Base-by-base conservation (phyloP, 2,329 filamentous ascomycete genomes). In the Trichoderma koningii region DNA sequence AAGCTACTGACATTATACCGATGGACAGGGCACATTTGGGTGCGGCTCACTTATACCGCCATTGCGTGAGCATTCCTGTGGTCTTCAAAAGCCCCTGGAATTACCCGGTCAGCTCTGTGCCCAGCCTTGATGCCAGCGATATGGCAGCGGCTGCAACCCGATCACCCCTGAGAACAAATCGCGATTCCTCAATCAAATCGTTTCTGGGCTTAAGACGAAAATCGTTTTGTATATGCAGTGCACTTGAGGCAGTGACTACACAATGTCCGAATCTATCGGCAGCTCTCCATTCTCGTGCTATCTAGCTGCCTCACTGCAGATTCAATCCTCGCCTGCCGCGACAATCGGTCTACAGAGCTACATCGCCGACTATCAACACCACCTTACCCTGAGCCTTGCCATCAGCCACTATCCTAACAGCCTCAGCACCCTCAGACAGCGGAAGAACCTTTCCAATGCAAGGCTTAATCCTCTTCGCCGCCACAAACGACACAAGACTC, bases 401-500 rank as follows among this genome's bases (percentile, higher is more conserved):
- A 4, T 62, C 59, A 5, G 44, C 17, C 3, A 62, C n/a, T 7
- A 30, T 3, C 7, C 14, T 62, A 1, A 62, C 0, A 1, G 52
- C 62, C 26, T 64, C 52, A 10, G 41, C 34, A 6, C 45, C 62
- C 34, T 57, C 44, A 21, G 52, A 50, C 2, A 64, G 34, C 4
- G 62, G 62, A 0, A 64, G 5, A 34, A 64, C 45, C 5, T 64
- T 64, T n/a, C 62, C 52, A 19, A 64, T 17, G 12, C 44, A 45
- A n/a, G 62, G 62, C 10, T 57, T 57, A 10, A 64, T 64, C 10
- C 44, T 52, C 19, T 23, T 64, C 9, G 45, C 52, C 5, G 47
- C 47, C 44, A 64, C 62, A n/a, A 44, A 57, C 6, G 62, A 64
- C n/a, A 64, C 30, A 4, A 64, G 62, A 23, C 56, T 45, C 14